These are phyloP conservation scores for Chionographis japonica DNA, from an alignment of 106 monocot genomes.

Conservation along the genomic window DNA sequence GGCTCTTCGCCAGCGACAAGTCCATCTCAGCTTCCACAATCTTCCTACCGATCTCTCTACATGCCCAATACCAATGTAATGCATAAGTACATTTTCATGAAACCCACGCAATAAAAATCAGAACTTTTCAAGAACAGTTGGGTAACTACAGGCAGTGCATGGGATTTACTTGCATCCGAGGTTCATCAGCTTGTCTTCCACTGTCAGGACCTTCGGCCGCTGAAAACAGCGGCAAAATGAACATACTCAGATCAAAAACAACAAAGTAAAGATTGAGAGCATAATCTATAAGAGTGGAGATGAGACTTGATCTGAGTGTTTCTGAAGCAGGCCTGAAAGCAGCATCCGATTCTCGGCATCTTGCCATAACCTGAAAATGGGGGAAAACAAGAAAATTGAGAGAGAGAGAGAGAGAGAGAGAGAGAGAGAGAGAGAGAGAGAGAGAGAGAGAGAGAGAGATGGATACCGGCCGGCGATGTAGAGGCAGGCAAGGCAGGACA, in stretches of 20 bases:
- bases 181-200: conserved; percentile 79
- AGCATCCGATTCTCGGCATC: conserved; percentile 78
- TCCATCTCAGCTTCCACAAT: conserved; percentile 97
- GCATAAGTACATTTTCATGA: no score
- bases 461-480: conserved; percentile 73
- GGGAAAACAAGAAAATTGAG: background rate
- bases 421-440: background rate
- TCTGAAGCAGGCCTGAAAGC: conserved; percentile 63
- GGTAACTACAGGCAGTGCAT: background rate
- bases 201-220: conserved; percentile 67
- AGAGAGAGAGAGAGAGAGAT: background rate
- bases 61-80: background rate
- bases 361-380: conserved; percentile 76
- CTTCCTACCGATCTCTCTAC: conserved; percentile 71
- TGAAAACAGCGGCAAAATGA: conserved; percentile 12
- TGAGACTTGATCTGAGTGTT: conserved; percentile 49
- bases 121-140: background rate
- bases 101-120: background rate
- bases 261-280: background rate
- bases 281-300: background rate
- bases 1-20: conserved; percentile 83
- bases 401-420: background rate
- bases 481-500: conserved; percentile 92
- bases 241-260: background rate
- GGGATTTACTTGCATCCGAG: conserved; percentile 86